A percentile compares a stretch with the other conserved stretches of the same genome.
Conservation (phyloP, 2,329 filamentous ascomycete genomes). For the Hypoxylon sp. region DNA sequence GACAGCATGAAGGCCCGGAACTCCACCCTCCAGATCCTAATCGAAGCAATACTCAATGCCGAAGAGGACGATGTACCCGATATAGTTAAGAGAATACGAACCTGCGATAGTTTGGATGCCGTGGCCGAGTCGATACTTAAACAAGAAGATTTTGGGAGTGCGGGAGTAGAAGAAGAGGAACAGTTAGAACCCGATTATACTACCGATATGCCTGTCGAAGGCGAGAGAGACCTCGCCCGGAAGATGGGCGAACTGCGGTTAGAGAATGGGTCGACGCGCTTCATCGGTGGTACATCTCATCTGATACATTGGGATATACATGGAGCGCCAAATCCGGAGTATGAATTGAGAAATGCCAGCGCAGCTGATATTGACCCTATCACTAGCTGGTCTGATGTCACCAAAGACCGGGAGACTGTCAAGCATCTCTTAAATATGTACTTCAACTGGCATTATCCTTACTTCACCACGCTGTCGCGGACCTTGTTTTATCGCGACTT, state of each 20-base stretch:
- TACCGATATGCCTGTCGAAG: constrained; percentile 61
- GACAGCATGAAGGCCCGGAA: constrained; percentile 89
- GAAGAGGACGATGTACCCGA: constrained; percentile 86
- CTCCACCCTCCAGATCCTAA: constrained; percentile 90
- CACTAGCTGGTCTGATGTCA: constrained; percentile 90
- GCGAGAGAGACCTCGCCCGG: constrained; percentile 86
- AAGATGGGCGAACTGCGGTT: constrained; percentile 94
- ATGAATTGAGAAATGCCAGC: constrained; percentile 63
- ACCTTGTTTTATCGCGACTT: constrained; percentile 91
- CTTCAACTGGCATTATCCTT: constrained; percentile 97
- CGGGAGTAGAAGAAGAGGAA: constrained; percentile 57
- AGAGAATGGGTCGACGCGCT: constrained; percentile 88
- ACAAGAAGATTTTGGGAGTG: constrained; percentile 58
- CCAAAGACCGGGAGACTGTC: constrained; percentile 82
- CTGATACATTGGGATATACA: constrained; percentile 82
- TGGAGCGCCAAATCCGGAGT: constrained; percentile 58
- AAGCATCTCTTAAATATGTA: constrained; percentile 96
- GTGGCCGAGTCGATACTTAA: constrained; percentile 69
- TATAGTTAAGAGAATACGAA: constrained; percentile 88
- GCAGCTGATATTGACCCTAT: constrained; percentile 76
- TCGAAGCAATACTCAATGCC: constrained; percentile 93
- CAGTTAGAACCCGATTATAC: constrained; percentile 61
- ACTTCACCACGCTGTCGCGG: constrained; percentile 92
- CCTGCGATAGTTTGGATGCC: constrained; percentile 78
- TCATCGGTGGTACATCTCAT: constrained; percentile 95